Evolutionary conservation across 2,329 filamentous ascomycete species (phyloP), one percentile per base, ranked within the genome.

Genomic region (Microcyclospora pomicola): DNA sequence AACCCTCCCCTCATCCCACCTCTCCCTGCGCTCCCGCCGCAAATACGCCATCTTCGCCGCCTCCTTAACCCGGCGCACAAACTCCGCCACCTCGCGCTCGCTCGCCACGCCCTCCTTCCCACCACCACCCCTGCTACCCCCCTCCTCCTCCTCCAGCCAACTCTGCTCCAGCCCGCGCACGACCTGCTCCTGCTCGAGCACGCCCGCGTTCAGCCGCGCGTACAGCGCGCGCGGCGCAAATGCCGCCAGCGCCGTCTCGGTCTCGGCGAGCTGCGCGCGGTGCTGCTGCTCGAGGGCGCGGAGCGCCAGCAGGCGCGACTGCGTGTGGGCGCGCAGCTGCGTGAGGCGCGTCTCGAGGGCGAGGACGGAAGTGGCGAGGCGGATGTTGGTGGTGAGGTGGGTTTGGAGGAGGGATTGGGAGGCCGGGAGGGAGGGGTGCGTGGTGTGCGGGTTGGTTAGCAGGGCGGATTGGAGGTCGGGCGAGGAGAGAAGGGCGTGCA

Each of bases 1-100:
- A 27, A 96, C 88, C 48, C 88, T 71, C 15, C 88, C 86, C 62
- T 96, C 88, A 58, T 96, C 91, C 91, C 91, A 96, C 50, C 91
- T 72, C 52, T 86, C 82, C 60, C 87, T 93, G 48, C 84, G 74
- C 65, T 96, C 91, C 54, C 80, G 77, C 41, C 91, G 71, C 38
- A 87, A 66, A 54, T 91, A 92, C 44, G 80, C 79, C 40, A 81
- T 65, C 49, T 82, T 81, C 55, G 79, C 82, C 9, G 82, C 82
- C 49, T 88, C 86, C 49, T 85, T 71, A 46, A 93, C 82, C 51
- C 81, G 67, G 52, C 79, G 72, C 14, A 94, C 75, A 77, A 91
- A 96, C 42, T 96, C 88, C 2, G 71, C 67, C 16, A 82, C 77
- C 62, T 96, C 91, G 54, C 83, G 75, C 63, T 94, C 87, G 15